These are phyloP conservation scores for Dactylonectria macrodidyma DNA, from an alignment of 2,329 filamentous ascomycete genomes.

Conservation along the genomic window DNA sequence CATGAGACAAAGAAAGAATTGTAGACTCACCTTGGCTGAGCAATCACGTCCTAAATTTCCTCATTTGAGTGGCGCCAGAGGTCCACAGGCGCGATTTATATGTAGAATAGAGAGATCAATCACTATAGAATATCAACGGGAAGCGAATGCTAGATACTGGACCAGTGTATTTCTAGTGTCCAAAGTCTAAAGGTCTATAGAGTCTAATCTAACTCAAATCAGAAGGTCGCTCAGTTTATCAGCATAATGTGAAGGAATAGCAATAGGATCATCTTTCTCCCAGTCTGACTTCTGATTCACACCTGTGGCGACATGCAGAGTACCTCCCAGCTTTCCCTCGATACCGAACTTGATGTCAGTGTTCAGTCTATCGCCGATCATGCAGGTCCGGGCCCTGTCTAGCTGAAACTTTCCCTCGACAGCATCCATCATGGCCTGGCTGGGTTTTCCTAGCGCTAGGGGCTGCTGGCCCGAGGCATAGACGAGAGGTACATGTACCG, in stretches of 20 bases:
- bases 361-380: slow-evolving; percentile 94
- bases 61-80: not conserved
- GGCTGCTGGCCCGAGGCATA: slow-evolving; percentile 81
- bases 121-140: not conserved
- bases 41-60: not conserved
- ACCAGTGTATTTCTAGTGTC: not conserved
- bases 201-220: slow-evolving; percentile 41
- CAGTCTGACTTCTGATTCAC: slow-evolving; percentile 90
- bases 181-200: slow-evolving; percentile 38
- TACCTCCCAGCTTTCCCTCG: slow-evolving; percentile 91
- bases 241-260: slow-evolving; percentile 86
- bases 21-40: slow-evolving; percentile 2
- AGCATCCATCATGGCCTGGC: slow-evolving; percentile 99
- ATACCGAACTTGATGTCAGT: slow-evolving; percentile 98
- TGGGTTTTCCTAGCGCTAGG: slow-evolving; percentile 90
- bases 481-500: slow-evolving; percentile 82
- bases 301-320: slow-evolving; percentile 90
- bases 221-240: slow-evolving; percentile 85
- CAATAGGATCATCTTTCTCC: slow-evolving; percentile 76
- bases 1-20: slow-evolving; percentile 54
- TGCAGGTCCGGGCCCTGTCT: slow-evolving; percentile 87
- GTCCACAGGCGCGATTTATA: not conserved
- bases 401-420: slow-evolving; percentile 96
- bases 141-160: not conserved
- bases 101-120: not conserved